Conservation (phyloP, 2,329 filamentous ascomycete genomes). For the Pyricularia sp. region DNA sequence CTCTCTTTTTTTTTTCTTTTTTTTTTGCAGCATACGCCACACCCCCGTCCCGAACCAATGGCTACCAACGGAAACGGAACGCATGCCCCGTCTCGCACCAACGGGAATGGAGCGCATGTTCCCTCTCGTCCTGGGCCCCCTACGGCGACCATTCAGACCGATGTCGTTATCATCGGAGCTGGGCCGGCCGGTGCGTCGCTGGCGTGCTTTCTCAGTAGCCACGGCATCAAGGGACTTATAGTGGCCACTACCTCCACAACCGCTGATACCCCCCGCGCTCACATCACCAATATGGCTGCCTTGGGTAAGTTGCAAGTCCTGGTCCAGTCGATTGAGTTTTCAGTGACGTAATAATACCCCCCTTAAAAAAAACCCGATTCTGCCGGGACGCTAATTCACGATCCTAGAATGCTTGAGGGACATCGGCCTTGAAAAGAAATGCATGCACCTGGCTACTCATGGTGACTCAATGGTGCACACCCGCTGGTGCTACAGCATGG, state of each 20-base stretch:
- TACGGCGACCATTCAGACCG: constrained; percentile 22
- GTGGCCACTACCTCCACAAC: constrained; percentile 38
- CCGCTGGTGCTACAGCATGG: constrained; percentile 42
- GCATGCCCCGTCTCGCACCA: neutral
- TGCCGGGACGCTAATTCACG: neutral
- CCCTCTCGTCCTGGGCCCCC: neutral
- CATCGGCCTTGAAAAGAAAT: constrained; percentile 35
- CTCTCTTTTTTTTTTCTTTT: no score
- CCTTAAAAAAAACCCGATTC: neutral
- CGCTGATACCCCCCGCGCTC: constrained; percentile 47
- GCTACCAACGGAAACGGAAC: neutral
- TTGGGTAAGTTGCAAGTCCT: constrained; percentile 21
- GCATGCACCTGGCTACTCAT: constrained; percentile 23
- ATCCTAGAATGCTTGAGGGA: constrained; percentile 39
- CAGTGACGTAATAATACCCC: neutral
- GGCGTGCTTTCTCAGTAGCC: constrained; percentile 40
- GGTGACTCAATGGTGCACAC: constrained; percentile 37
- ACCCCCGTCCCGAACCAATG: neutral
- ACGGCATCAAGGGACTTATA: constrained; percentile 43
- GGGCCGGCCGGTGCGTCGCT: constrained; percentile 45
- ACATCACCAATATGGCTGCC: constrained; percentile 51
- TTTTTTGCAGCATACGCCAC: neutral
- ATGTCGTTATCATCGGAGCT: constrained; percentile 39
- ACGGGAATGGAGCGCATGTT: neutral
- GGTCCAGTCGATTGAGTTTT: neutral